phyloP scores from a whole-genome alignment of 306 rosid species.

The Hippophae gyantsensis region DNA sequence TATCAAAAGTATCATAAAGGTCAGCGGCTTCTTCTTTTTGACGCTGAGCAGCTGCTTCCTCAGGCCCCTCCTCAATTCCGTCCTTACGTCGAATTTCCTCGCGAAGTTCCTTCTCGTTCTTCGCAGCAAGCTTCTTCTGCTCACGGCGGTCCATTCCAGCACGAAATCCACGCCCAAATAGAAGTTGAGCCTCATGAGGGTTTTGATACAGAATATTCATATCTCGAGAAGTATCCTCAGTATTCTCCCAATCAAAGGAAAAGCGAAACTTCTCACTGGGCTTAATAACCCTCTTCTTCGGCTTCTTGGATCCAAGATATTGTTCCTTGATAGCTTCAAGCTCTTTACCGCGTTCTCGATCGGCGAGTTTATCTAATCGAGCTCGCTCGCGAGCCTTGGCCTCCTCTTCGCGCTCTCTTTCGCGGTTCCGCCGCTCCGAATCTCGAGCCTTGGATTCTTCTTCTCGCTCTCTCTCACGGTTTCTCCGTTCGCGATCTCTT shows the following conservation, averaged over 20 bases:
- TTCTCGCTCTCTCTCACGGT: slow-evolving; percentile 27
- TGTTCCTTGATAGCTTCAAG: slow-evolving; percentile 72
- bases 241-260: no score
- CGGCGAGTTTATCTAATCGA: slow-evolving; percentile 52
- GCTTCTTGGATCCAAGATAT: slow-evolving; percentile 77
- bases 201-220: no score
- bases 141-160: no score
- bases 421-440: slow-evolving; percentile 44
- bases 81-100: slow-evolving; percentile 62
- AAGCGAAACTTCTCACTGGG: no score
- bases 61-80: slow-evolving; percentile 73
- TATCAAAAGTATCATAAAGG: slow-evolving; percentile 60
- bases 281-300: slow-evolving; percentile 29
- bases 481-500: background rate
- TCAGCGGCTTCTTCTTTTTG: slow-evolving; percentile 83
- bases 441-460: slow-evolving; percentile 33
- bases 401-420: slow-evolving; percentile 69
- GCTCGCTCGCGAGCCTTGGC: slow-evolving; percentile 50
- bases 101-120: slow-evolving; percentile 71
- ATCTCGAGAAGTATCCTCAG: no score
- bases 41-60: slow-evolving; percentile 75
- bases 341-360: slow-evolving; percentile 74
- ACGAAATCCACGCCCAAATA: no score
- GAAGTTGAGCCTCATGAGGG: no score
- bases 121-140: no score